Evolutionary conservation across 345 rosid species (phyloP), one percentile per base, ranked within the genome.

Genomic region (Corchorus capsularis): DNA sequence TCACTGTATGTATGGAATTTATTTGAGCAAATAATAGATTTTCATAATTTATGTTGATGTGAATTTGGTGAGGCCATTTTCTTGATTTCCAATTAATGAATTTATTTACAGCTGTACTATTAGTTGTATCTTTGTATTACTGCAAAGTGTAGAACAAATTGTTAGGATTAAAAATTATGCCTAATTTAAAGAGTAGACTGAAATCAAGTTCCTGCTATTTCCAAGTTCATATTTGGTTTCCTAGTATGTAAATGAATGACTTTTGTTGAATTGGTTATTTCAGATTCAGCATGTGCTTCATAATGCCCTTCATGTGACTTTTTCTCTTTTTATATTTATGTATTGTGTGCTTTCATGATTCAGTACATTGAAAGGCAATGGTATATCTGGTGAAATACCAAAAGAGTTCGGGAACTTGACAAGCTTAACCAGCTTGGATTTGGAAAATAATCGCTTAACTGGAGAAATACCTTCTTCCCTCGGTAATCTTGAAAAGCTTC

Each of bases 311-410:
- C 35, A 50, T n/a, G 10, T 20, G 39, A 52, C 55, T 73, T 73
- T n/a, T 47, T 62, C 59, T 15, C 6, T 15, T 53, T 2, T 41
- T 43, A 4, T 41, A n/a, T 66, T 63, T 17, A 0, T 52, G 19
- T 67, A 16, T 37, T 39, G 39, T 71, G 59, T 72, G 6, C 77
- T 65, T 78, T 79, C 39, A 32, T 78, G 64, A 57, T 75, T 82
- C 89, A 96, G 99, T 74, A 91, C 89, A n/a, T 72, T 94, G 88
- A 95, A 86, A 77, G 99, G 97, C 77, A 94, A 86, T 91, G 97
- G 94, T 77, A 88, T 96, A 76, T 84, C 78, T 34, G 99, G 99
- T 75, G 88, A 53, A 77, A 92, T 96, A 83, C 98, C 99, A n/a
- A 75, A 83, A 60, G 98, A 90, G 67, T 85, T 92, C 71, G 99